phyloP scores from a whole-genome alignment of 2,329 filamentous ascomycete genomes.

The Exophiala sideris region DNA sequence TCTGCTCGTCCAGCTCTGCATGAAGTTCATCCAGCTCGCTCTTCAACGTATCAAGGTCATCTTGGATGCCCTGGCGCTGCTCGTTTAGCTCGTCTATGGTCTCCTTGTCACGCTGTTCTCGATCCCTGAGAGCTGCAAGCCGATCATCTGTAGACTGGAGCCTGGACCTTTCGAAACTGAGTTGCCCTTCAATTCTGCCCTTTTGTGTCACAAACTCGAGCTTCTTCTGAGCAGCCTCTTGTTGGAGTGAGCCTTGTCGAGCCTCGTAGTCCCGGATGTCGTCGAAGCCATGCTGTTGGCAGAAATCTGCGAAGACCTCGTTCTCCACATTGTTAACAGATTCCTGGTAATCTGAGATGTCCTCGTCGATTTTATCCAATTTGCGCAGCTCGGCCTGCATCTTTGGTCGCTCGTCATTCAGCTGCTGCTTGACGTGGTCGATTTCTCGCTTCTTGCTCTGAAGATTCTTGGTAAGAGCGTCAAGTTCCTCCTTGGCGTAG shows the following conservation, averaged over 20 bases:
- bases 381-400: conserved; percentile 68
- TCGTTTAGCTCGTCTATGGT: conserved; percentile 67
- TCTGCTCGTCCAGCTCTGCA: conserved; percentile 67
- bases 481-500: conserved; percentile 71
- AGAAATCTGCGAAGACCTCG: conserved; percentile 81
- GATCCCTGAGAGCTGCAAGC: conserved; percentile 64
- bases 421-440: conserved; percentile 67
- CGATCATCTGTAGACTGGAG: conserved; percentile 68
- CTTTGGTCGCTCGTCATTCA: conserved; percentile 74
- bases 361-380: conserved; percentile 60
- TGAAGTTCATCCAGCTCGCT: conserved; percentile 74
- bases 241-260: conserved; percentile 86
- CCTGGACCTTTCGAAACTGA: conserved; percentile 66
- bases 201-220: conserved; percentile 80
- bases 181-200: conserved; percentile 58
- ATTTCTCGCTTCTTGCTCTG: conserved; percentile 80
- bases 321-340: conserved; percentile 82
- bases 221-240: conserved; percentile 83
- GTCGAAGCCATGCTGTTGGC: conserved; percentile 77
- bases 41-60: conserved; percentile 66
- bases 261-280: conserved; percentile 92
- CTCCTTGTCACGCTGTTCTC: conserved; percentile 62
- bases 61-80: conserved; percentile 72
- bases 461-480: conserved; percentile 76
- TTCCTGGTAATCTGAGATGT: conserved; percentile 55